A percentile compares a stretch with the other conserved stretches of the same genome.
Conservation (phyloP, 2,329 filamentous ascomycete species). For the Shiraia sp. region DNA sequence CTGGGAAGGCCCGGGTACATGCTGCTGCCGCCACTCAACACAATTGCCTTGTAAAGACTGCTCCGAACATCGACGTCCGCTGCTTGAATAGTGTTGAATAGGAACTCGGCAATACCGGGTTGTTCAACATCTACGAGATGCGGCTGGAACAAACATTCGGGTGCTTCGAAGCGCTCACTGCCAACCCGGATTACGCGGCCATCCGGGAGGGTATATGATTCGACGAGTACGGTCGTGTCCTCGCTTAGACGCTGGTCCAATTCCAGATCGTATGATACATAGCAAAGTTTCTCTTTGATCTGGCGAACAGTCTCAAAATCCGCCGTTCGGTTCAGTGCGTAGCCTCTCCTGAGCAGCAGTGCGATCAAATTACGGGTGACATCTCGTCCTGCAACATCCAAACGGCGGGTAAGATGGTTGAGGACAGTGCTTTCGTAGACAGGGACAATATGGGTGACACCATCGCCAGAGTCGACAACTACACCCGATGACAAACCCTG, state of each 20-base stretch:
- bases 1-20: constrained; percentile 98
- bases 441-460: constrained; percentile 97
- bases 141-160: constrained; percentile 97
- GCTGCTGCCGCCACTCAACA: constrained; percentile 93
- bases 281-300: constrained; percentile 99
- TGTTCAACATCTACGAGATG: constrained; percentile 98
- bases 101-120: constrained; percentile 91
- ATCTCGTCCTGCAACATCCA: constrained; percentile 95
- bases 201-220: constrained; percentile 96
- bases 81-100: constrained; percentile 98
- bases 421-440: constrained; percentile 98
- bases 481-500: constrained; percentile 85
- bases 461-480: constrained; percentile 98
- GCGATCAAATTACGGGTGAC: constrained; percentile 98
- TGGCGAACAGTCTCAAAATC: constrained; percentile 98
- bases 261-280: constrained; percentile 97
- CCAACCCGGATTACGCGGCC: constrained; percentile 95
- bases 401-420: constrained; percentile 90
- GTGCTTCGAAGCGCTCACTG: constrained; percentile 95
- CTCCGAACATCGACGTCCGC: constrained; percentile 94
- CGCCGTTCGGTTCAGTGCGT: constrained; percentile 95
- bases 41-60: constrained; percentile 95
- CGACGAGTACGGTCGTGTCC: constrained; percentile 94
- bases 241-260: constrained; percentile 94
- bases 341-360: constrained; percentile 88